These are phyloP conservation scores for Penicillium sumatraense DNA, from an alignment of 2,329 filamentous ascomycete genomes.

Conservation along the genomic window DNA sequence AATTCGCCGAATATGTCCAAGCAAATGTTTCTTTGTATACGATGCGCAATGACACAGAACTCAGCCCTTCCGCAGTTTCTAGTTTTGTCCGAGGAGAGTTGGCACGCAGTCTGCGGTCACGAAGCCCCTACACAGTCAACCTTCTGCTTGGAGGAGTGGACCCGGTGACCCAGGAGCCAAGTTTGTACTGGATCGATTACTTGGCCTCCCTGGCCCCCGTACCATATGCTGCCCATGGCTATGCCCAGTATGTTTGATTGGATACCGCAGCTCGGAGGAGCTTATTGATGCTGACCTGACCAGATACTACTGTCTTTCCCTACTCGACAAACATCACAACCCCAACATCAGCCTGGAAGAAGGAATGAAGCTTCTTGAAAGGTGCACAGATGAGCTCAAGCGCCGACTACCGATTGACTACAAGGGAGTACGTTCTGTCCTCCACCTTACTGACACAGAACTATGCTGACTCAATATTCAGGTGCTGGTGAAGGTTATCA, in stretches of 20 bases:
- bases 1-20: slow-evolving; percentile 99
- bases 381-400: slow-evolving; percentile 98
- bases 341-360: slow-evolving; percentile 88
- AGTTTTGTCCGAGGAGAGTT: slow-evolving; percentile 95
- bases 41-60: slow-evolving; percentile 94
- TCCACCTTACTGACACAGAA: slow-evolving; percentile 5
- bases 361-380: slow-evolving; percentile 86
- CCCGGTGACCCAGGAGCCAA: slow-evolving; percentile 86
- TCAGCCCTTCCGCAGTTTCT: slow-evolving; percentile 85
- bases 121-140: slow-evolving; percentile 96
- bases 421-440: slow-evolving; percentile 75
- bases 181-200: slow-evolving; percentile 97
- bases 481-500: slow-evolving; percentile 81
- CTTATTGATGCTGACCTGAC: slow-evolving; percentile 19
- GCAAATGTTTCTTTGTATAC: slow-evolving; percentile 97
- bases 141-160: slow-evolving; percentile 93
- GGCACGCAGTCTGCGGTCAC: slow-evolving; percentile 84
- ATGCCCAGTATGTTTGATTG: slow-evolving; percentile 76
- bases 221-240: slow-evolving; percentile 96
- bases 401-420: slow-evolving; percentile 96
- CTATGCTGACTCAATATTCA: slow-evolving; percentile 27
- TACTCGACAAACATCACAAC: slow-evolving; percentile 98
- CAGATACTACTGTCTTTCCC: slow-evolving; percentile 96
- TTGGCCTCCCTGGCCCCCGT: slow-evolving; percentile 84
- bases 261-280: not conserved